phyloP scores from a whole-genome alignment of 1,284 basidiomycete genomes.

The Macrocystidia cucumis region DNA sequence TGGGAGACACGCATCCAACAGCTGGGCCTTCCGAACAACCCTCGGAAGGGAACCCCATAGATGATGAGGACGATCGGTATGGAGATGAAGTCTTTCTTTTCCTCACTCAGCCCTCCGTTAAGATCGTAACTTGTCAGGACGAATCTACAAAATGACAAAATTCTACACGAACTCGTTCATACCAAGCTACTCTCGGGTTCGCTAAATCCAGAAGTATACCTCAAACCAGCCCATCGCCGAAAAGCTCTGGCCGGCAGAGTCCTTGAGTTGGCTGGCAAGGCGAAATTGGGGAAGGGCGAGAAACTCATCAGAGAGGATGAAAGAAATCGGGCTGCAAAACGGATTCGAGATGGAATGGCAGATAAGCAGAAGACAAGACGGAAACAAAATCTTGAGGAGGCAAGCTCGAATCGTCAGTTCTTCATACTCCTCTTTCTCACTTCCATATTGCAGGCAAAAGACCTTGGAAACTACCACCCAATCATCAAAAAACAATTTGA shows the following conservation, averaged over 20 bases:
- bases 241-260: conserved; percentile 71
- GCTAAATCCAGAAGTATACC: conserved; percentile 47
- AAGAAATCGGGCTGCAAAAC: conserved; percentile 59
- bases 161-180: conserved; percentile 70
- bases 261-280: conserved; percentile 55
- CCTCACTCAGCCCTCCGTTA: not conserved
- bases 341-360: conserved; percentile 58
- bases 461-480: conserved; percentile 75
- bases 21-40: conserved; percentile 18
- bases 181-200: conserved; percentile 71
- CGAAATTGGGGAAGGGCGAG: conserved; percentile 69
- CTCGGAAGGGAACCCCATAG: conserved; percentile 13
- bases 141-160: conserved; percentile 66
- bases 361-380: conserved; percentile 52
- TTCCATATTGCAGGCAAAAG: conserved; percentile 48
- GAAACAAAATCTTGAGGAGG: conserved; percentile 56
- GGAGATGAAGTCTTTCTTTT: conserved; percentile 24
- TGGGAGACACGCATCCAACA: too few relatives aligned
- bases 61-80: conserved; percentile 34
- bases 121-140: conserved; percentile 32
- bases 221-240: conserved; percentile 56
- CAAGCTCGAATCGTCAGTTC: conserved; percentile 16
- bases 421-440: conserved; percentile 1
- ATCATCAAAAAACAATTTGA: conserved; percentile 62
- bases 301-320: conserved; percentile 47